Conservation (phyloP, 2,329 filamentous ascomycete genomes). For the Hymenoscyphus salicellus region DNA sequence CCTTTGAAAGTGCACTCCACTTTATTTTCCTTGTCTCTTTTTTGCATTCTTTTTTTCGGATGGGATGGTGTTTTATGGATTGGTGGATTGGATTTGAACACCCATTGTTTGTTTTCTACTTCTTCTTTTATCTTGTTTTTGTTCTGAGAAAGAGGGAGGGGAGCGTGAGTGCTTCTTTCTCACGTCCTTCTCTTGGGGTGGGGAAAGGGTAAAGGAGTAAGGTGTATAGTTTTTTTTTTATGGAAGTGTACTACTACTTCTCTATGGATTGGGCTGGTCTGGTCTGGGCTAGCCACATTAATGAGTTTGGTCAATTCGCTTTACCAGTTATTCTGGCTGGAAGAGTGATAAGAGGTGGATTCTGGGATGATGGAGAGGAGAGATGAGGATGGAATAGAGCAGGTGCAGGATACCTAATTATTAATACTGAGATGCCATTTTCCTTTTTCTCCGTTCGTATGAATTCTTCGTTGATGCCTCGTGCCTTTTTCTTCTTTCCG, state of each 20-base stretch:
- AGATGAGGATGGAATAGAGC: background rate
- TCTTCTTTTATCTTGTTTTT: background rate
- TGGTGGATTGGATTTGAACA: slow-evolving; percentile 17
- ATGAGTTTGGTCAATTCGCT: background rate
- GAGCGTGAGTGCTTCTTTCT: background rate
- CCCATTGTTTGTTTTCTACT: background rate
- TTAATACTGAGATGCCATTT: slow-evolving; percentile 1
- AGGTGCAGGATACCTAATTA: slow-evolving; percentile 11
- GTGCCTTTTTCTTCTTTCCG: background rate
- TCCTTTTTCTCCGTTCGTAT: background rate
- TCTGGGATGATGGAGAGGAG: background rate
- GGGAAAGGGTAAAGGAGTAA: background rate
- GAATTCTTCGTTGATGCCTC: background rate
- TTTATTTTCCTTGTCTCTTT: slow-evolving; percentile 15
- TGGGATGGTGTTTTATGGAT: slow-evolving; percentile 16
- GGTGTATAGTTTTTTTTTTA: background rate
- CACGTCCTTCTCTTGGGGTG: background rate
- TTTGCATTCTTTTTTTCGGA: background rate
- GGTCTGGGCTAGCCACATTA: too few relatives aligned
- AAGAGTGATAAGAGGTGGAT: background rate
- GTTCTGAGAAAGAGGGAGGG: background rate
- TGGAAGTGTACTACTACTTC: background rate
- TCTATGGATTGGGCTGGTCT: background rate
- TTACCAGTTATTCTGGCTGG: background rate
- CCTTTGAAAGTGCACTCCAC: background rate